A percentile compares a stretch with the other conserved stretches of the same genome.
phyloP scores from a whole-genome alignment of 371 early-diverging fungal species.

The Actinomucor elegans region DNA sequence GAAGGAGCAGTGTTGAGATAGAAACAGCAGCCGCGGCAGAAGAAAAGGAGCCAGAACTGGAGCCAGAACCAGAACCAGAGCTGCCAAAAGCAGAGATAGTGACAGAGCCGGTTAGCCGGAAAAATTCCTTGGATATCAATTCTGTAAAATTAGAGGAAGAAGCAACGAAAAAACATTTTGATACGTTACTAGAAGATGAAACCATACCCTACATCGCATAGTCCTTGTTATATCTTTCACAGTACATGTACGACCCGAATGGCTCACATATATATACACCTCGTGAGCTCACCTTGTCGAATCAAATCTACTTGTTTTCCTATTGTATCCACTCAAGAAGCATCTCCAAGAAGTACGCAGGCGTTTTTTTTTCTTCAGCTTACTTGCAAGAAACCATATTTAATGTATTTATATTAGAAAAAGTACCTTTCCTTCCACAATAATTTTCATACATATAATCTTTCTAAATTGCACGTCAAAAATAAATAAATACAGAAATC shows the following conservation, averaged over 20 bases:
- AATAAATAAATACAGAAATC: too few species aligned
- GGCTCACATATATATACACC: neutral
- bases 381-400: too few species aligned
- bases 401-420: too few species aligned
- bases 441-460: too few species aligned
- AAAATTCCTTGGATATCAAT: slow-evolving; percentile 7
- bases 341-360: slow-evolving; percentile 10
- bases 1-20: slow-evolving; percentile 19
- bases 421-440: too few species aligned
- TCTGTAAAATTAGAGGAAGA: slow-evolving; percentile 30
- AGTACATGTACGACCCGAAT: neutral
- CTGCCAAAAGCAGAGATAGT: too few species aligned
- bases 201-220: slow-evolving; percentile 52
- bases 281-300: slow-evolving; percentile 12
- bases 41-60: too few species aligned
- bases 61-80: too few species aligned
- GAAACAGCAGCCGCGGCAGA: neutral
- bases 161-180: slow-evolving; percentile 40
- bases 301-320: slow-evolving; percentile 1
- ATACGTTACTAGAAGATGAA: slow-evolving; percentile 35
- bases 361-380: slow-evolving; percentile 8
- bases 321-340: too few species aligned
- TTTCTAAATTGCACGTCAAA: too few species aligned
- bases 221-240: neutral
- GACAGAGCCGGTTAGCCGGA: too few species aligned